These are phyloP conservation scores for Xylariaceae sp. DNA, from an alignment of 2,329 filamentous ascomycete species.

Conservation along the genomic window DNA sequence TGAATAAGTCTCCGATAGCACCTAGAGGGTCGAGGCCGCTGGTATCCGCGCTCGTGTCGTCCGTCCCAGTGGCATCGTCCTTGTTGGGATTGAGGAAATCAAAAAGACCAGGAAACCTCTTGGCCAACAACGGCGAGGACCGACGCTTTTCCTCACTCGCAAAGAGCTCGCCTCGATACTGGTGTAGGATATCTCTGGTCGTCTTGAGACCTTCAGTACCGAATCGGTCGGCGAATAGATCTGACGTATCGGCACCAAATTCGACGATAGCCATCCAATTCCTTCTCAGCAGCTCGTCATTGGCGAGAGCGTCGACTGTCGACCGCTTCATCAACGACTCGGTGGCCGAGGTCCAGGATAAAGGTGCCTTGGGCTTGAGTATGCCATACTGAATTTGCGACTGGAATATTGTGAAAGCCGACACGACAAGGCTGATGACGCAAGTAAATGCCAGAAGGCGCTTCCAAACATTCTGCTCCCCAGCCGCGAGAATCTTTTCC, in stretches of 20 bases:
- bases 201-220: not conserved
- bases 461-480: not conserved
- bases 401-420: not conserved
- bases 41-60: not conserved
- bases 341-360: not conserved
- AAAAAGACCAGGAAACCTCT: slow-evolving; percentile 1
- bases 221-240: not conserved
- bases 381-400: not conserved
- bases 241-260: slow-evolving; percentile 2
- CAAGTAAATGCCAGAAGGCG: not conserved
- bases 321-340: not conserved
- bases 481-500: not conserved
- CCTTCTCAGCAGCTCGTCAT: not conserved
- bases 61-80: not conserved
- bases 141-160: not conserved
- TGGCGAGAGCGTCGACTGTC: not conserved
- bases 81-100: not conserved
- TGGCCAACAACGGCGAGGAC: not conserved
- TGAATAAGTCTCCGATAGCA: slow-evolving; percentile 1
- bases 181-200: not conserved
- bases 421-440: not conserved
- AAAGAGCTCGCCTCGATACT: not conserved
- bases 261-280: slow-evolving; percentile 2
- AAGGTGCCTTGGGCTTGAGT: not conserved
- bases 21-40: not conserved